Percentiles rank a stretch among this genome's conserved stretches.
Conservation (phyloP, 2,329 filamentous ascomycete species). For the Teratosphaeria pseudoeucalypti region DNA sequence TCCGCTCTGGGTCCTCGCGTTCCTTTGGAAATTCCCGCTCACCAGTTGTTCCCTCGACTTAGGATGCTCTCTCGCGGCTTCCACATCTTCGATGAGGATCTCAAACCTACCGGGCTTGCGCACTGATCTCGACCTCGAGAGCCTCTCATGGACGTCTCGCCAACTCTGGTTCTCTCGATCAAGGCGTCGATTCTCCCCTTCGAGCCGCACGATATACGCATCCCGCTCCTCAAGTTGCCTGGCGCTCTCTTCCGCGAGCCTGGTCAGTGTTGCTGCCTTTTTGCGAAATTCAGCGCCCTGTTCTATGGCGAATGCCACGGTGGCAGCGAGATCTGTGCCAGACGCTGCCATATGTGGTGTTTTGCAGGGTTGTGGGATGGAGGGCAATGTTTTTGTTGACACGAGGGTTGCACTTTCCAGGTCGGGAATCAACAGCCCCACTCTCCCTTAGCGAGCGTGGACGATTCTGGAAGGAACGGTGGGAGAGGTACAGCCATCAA, state of each 20-base stretch:
- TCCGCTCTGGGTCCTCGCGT: background rate
- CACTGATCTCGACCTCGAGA: background rate
- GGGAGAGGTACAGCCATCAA: background rate
- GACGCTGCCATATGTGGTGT: background rate
- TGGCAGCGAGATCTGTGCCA: no score
- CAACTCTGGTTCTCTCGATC: background rate
- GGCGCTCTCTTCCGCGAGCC: background rate
- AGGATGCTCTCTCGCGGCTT: background rate
- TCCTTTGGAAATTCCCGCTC: background rate
- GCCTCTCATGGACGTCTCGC: background rate
- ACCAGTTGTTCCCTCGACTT: background rate
- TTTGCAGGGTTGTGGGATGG: no score
- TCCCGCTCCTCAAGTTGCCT: background rate
- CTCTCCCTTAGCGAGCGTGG: background rate
- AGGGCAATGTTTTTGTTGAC: no score
- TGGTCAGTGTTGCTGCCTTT: background rate
- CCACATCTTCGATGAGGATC: background rate
- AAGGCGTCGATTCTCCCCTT: background rate
- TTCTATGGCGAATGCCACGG: background rate
- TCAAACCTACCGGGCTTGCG: background rate
- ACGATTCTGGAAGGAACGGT: background rate
- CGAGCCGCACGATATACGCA: background rate
- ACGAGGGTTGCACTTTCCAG: no score
- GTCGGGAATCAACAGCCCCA: background rate
- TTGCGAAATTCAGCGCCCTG: background rate